Evolutionary conservation across 768 basidiomycete genomes (phyloP).

Genomic region (Trametes cinnabarina): DNA sequence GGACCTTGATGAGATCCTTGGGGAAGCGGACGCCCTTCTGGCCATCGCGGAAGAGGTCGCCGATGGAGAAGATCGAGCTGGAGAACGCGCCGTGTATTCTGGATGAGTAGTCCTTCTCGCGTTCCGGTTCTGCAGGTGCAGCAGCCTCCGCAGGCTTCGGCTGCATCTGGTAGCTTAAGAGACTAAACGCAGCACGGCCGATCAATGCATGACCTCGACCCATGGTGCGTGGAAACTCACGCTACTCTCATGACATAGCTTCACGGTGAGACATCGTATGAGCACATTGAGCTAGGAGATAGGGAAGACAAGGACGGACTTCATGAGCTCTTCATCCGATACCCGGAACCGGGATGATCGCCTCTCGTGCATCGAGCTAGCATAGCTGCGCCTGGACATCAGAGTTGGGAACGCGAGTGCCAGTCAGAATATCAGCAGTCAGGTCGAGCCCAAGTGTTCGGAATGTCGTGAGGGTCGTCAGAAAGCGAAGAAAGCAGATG

Average conservation of each 20-base stretch:
- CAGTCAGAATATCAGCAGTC: too few species aligned
- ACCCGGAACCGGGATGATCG: constrained; percentile 74
- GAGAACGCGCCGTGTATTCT: constrained; percentile 64
- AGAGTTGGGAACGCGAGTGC: background rate
- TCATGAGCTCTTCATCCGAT: constrained; percentile 82
- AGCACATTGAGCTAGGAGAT: constrained; percentile 17
- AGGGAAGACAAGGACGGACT: constrained; percentile 48
- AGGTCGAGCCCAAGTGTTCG: background rate
- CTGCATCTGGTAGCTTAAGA: constrained; percentile 67
- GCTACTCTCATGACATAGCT: constrained; percentile 84
- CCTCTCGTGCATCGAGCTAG: constrained; percentile 66
- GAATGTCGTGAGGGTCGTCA: constrained; percentile 9
- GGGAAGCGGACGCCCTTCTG: constrained; percentile 90
- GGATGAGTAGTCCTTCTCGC: constrained; percentile 61
- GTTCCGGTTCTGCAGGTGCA: constrained; percentile 34
- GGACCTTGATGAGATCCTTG: constrained; percentile 86
- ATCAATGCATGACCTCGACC: constrained; percentile 12
- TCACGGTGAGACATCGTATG: background rate
- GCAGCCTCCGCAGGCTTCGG: constrained; percentile 46
- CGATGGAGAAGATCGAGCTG: constrained; percentile 54
- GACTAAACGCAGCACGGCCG: constrained; percentile 40
- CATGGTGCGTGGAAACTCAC: constrained; percentile 46
- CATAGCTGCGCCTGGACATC: constrained; percentile 76
- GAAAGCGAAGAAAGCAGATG: background rate
- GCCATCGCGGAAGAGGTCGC: constrained; percentile 78